Evolutionary conservation across 2,329 filamentous ascomycete genomes (phyloP).

Genomic region (Phyllosticta citrichinensis): DNA sequence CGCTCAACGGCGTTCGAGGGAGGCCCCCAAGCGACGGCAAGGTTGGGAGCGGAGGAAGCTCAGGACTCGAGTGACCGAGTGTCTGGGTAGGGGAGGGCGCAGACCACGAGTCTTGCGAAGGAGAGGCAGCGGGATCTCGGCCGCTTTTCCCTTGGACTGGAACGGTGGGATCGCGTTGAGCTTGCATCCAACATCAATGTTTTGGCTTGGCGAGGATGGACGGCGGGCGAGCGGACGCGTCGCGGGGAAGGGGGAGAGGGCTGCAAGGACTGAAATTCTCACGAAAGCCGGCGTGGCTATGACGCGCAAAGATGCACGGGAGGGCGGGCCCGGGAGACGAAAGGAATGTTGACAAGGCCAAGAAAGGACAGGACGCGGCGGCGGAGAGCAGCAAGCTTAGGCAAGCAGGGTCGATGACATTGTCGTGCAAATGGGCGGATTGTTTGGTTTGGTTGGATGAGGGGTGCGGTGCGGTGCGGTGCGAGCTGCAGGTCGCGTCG

Average conservation of each 20-base stretch:
- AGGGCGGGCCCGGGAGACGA: not conserved
- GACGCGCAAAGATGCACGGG: not conserved
- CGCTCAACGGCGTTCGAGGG: slow-evolving; percentile 26
- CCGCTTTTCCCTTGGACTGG: not conserved
- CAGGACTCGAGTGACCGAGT: slow-evolving; percentile 31
- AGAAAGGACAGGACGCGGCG: slow-evolving; percentile 5
- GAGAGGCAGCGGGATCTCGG: slow-evolving; percentile 19
- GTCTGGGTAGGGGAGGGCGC: slow-evolving; percentile 31
- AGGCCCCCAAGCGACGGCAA: slow-evolving; percentile 22
- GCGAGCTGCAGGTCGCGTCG: not conserved
- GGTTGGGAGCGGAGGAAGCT: slow-evolving; percentile 28
- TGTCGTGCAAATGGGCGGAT: not conserved
- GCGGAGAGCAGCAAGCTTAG: not conserved
- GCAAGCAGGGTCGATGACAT: not conserved
- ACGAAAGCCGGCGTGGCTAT: not conserved
- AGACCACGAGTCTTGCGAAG: slow-evolving; percentile 28
- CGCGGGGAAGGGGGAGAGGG: not conserved
- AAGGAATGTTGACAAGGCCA: slow-evolving; percentile 3
- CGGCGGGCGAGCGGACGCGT: not conserved
- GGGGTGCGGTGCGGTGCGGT: not conserved
- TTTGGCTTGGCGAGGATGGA: not conserved
- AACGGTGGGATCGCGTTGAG: slow-evolving; percentile 25
- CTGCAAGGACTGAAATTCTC: slow-evolving; percentile 7
- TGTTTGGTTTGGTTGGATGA: not conserved
- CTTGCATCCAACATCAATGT: slow-evolving; percentile 26